Base-by-base conservation (phyloP, 2,329 filamentous ascomycete species). In the Thelonectria olida region DNA sequence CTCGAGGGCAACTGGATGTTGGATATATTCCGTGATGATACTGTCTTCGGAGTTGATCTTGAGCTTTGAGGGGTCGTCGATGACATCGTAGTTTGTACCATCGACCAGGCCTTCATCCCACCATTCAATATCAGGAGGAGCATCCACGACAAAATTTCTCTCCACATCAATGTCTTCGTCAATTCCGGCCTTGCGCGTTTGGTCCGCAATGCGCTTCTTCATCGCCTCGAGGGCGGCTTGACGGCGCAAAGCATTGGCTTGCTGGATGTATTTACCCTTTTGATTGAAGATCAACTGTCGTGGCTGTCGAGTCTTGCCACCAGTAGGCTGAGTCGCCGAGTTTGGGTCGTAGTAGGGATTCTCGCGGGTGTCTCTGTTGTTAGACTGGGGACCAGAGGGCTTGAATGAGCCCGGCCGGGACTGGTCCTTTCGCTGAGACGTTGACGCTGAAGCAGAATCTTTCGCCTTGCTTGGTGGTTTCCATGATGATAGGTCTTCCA, bases 241-340 rank as follows among this genome's bases (percentile, higher is more conserved):
- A 62, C 93, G 88, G 64, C 96, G 90, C 53, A 97, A 81, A 58
- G 94, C 94, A 75, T 92, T 95, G 7, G 92, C 96, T 78, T 98
- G 95, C 66, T 93, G 90, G 62, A 98, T 97, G 73, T 97, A 98
- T 84, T 98, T 98, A 54, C 96, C 96, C 76, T 97, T 96, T 69
- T 94, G 90, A 71, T 97, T 97, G 82, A 99, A 98, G 12, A 93
- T 81, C 17, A 99, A 84, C 66, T 92, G 89, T 61, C 92, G 89
- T 10, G 92, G 86, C 65, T 91, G 85, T 51, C 93, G 86, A 36
- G 85, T 82, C 69, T 90, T 92, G 28, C 74, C 72, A 76, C 82
- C 64, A 73, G 54, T 81, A 80, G 66, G 84, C 83, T 90, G 88
- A 5, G 84, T 80, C n/a, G 86, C 84, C 12, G 89, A 77, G 66